phyloP scores from a whole-genome alignment of 1,139 yeast species.

The Scheffersomyces parashehatae region DNA sequence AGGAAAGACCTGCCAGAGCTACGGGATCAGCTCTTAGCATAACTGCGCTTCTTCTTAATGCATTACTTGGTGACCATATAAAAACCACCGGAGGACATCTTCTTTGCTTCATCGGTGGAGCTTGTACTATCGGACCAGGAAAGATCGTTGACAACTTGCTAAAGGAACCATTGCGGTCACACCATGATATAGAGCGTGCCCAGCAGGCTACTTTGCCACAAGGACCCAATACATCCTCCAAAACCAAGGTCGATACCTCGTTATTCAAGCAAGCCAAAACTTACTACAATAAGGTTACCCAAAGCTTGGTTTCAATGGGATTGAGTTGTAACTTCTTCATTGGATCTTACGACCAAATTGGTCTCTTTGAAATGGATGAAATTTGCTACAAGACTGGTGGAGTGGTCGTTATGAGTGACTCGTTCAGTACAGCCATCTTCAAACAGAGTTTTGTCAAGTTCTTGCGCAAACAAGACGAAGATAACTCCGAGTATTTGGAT shows the following conservation, averaged over 20 bases:
- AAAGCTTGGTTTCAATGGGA: slow-evolving; percentile 41
- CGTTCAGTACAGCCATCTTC: slow-evolving; percentile 65
- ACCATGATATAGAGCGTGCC: slow-evolving; percentile 53
- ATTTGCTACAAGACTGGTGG: slow-evolving; percentile 63
- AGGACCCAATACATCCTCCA: slow-evolving; percentile 24
- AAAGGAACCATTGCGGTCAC: slow-evolving; percentile 59
- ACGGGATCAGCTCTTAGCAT: slow-evolving; percentile 69
- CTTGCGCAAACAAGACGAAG: slow-evolving; percentile 35
- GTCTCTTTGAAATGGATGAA: slow-evolving; percentile 64
- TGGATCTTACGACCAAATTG: slow-evolving; percentile 70
- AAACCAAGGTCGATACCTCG: slow-evolving; percentile 33
- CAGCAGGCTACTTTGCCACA: slow-evolving; percentile 35
- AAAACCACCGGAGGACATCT: slow-evolving; percentile 59
- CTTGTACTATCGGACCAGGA: slow-evolving; percentile 61
- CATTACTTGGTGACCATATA: slow-evolving; percentile 33
- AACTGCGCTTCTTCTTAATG: slow-evolving; percentile 53
- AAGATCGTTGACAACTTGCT: slow-evolving; percentile 47
- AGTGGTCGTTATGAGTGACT: slow-evolving; percentile 59
- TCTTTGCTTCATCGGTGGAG: slow-evolving; percentile 60
- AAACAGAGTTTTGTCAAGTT: slow-evolving; percentile 62
- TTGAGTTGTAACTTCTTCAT: slow-evolving; percentile 57
- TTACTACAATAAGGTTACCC: slow-evolving; percentile 49
- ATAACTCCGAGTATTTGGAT: slow-evolving; percentile 32
- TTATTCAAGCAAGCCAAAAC: slow-evolving; percentile 36
- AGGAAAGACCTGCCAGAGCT: slow-evolving; percentile 55